Conservation (phyloP, 352 stramenopile species). For the Phytophthora fragariae region DNA sequence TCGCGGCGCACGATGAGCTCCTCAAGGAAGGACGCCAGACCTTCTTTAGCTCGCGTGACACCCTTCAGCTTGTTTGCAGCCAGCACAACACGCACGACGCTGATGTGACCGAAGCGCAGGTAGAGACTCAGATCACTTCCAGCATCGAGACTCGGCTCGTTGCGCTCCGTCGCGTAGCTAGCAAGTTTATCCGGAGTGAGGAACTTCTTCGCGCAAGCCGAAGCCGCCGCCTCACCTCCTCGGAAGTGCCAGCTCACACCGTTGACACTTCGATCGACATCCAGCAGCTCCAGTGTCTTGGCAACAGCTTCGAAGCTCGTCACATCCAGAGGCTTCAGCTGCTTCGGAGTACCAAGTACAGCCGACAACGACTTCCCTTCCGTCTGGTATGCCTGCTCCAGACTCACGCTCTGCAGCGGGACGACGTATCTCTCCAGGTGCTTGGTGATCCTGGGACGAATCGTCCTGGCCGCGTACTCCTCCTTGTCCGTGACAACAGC, state of each 20-base stretch:
- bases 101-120: conserved; percentile 94
- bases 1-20: conserved; percentile 97
- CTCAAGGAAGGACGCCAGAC: conserved; percentile 95
- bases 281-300: conserved; percentile 50
- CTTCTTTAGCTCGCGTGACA: conserved; percentile 66
- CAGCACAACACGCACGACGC: conserved; percentile 71
- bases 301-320: conserved; percentile 39
- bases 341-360: conserved; percentile 20
- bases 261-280: conserved; percentile 72
- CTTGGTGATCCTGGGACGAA: conserved; percentile 96
- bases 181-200: conserved; percentile 75
- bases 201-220: conserved; percentile 88
- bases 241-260: conserved; percentile 59
- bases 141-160: conserved; percentile 95
- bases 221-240: conserved; percentile 74
- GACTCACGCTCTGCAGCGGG: conserved; percentile 46
- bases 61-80: conserved; percentile 72
- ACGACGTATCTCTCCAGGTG: conserved; percentile 91
- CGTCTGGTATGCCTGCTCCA: conserved; percentile 43
- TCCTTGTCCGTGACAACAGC: conserved; percentile 93
- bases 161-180: conserved; percentile 85
- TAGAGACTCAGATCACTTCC: conserved; percentile 95
- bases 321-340: conserved; percentile 55
- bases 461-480: conserved; percentile 98
- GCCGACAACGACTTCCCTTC: conserved; percentile 36